Percentiles rank a stretch among this genome's conserved stretches.
Evolutionary conservation across 495 filamentous ascomycete species (phyloP).

Genomic region (Platismatia glauca): DNA sequence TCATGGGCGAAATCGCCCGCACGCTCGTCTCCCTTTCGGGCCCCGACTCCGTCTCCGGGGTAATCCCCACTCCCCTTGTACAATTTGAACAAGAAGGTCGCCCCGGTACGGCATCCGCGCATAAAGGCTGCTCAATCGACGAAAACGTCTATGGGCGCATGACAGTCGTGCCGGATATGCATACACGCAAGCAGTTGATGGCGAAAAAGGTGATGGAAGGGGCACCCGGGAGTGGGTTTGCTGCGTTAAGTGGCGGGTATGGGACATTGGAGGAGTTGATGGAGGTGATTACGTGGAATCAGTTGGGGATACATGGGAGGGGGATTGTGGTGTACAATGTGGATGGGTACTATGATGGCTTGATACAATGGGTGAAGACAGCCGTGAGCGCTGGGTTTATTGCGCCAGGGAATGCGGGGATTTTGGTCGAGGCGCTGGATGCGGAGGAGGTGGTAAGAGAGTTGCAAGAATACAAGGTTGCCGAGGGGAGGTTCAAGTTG

Average conservation of each 20-base stretch:
- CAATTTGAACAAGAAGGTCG: constrained; percentile 49
- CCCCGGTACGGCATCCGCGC: constrained; percentile 33
- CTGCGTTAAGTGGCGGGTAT: constrained; percentile 83
- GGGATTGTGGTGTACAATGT: constrained; percentile 78
- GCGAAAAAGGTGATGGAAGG: constrained; percentile 73
- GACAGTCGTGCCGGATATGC: constrained; percentile 89
- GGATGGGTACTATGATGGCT: constrained; percentile 82
- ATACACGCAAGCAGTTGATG: constrained; percentile 89
- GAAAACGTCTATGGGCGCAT: constrained; percentile 67
- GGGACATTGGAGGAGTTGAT: constrained; percentile 95
- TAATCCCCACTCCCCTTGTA: constrained; percentile 83
- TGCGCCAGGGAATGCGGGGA: constrained; percentile 52
- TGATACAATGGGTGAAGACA: constrained; percentile 72
- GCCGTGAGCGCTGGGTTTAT: constrained; percentile 74
- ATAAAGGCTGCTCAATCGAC: constrained; percentile 42
- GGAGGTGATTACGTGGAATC: constrained; percentile 96
- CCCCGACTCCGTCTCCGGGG: constrained; percentile 75
- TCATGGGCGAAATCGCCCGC: constrained; percentile 88
- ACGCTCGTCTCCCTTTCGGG: constrained; percentile 82
- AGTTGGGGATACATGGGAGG: constrained; percentile 81
- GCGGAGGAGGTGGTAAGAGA: constrained; percentile 61
- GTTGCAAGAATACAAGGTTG: constrained; percentile 66
- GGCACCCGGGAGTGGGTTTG: constrained; percentile 76
- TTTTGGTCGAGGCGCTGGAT: constrained; percentile 66
- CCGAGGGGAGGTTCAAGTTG: constrained; percentile 64